phyloP scores from a whole-genome alignment of 2,329 filamentous ascomycete species.

The Beauveria varroae region DNA sequence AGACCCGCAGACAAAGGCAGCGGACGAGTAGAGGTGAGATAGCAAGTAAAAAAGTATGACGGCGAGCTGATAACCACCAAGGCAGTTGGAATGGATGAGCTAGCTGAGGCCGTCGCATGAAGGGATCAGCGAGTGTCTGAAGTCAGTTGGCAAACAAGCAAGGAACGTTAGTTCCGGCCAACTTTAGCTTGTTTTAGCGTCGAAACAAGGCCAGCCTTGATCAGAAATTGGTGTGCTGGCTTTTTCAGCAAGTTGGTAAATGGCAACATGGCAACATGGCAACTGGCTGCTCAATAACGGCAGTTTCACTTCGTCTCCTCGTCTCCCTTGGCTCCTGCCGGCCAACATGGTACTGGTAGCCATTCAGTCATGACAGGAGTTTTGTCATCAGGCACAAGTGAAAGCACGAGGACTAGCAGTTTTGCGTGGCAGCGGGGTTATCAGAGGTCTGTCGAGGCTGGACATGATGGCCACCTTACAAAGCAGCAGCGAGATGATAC shows the following conservation, averaged over 20 bases:
- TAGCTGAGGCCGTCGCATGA: background rate
- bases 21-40: background rate
- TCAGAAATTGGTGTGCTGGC: background rate
- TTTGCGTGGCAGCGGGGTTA: too few species aligned
- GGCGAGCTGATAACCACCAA: background rate
- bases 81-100: background rate
- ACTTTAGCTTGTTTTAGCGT: slow-evolving; percentile 2
- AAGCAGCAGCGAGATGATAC: background rate
- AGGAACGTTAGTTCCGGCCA: background rate
- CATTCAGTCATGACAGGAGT: background rate
- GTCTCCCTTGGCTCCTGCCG: background rate
- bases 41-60: background rate
- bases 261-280: too few species aligned
- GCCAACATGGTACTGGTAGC: background rate
- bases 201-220: background rate
- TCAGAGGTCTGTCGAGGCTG: background rate
- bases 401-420: background rate
- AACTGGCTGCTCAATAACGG: background rate
- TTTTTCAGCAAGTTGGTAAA: background rate
- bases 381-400: background rate
- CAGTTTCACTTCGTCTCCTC: background rate
- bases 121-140: background rate
- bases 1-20: background rate
- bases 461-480: background rate
- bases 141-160: background rate